Percentiles rank a stretch among this genome's conserved stretches.
These are phyloP conservation scores for Pyronema omphalodes DNA, from an alignment of 495 filamentous ascomycete genomes.

Conservation along the genomic window DNA sequence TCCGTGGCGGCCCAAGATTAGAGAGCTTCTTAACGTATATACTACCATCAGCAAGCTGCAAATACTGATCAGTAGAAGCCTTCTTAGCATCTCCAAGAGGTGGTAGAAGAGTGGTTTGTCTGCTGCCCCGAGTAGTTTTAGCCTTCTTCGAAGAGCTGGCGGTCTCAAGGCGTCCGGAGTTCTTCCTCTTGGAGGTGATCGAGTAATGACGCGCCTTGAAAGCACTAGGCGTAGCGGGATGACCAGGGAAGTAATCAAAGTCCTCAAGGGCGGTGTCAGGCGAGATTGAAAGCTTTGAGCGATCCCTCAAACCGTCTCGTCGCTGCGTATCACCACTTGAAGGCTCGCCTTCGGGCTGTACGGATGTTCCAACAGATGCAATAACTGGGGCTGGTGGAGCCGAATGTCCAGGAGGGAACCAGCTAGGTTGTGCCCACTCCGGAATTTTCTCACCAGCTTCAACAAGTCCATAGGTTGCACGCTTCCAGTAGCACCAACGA, in stretches of 20 bases:
- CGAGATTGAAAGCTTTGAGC: conserved; percentile 2
- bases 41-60: conserved; percentile 17
- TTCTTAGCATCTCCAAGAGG: background rate
- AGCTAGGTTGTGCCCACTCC: conserved; percentile 37
- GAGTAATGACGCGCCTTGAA: no score
- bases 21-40: conserved; percentile 22
- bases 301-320: conserved; percentile 16
- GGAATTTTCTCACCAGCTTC: conserved; percentile 36
- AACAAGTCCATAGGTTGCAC: conserved; percentile 33
- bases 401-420: conserved; percentile 8
- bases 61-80: conserved; percentile 5
- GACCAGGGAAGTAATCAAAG: conserved; percentile 6
- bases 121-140: background rate
- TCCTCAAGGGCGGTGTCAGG: conserved; percentile 5
- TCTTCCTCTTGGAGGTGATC: conserved; percentile 12
- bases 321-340: conserved; percentile 8
- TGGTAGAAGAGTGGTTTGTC: background rate
- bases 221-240: background rate
- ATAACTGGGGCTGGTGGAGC: background rate
- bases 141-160: background rate
- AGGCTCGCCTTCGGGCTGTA: background rate
- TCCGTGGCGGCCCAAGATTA: conserved; percentile 19
- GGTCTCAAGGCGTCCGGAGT: background rate
- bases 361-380: background rate
- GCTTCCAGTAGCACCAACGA: conserved; percentile 58